Base-by-base conservation (phyloP, 2,329 filamentous ascomycete species). In the Penicillium thymicola region DNA sequence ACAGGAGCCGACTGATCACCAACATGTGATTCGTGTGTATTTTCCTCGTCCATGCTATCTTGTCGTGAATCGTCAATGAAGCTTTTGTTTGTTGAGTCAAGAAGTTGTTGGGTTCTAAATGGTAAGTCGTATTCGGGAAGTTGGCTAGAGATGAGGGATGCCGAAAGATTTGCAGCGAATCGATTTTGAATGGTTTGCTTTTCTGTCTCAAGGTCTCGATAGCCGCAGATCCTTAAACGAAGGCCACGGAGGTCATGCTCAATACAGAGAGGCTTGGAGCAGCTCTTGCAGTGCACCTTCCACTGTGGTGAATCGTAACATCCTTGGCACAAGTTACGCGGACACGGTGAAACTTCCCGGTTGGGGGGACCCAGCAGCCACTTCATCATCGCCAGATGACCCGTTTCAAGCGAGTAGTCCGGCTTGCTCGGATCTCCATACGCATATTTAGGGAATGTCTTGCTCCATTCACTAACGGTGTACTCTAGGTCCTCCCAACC, bases 221-320 rank as follows among this genome's bases (percentile, higher is more conserved):
- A 84, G 18, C 82, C 82, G 64, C 82, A 85, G 47, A 84, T 82
- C 37, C 82, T 75, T 28, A 84, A 73, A 51, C 82, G 81, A 21
- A 84, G 73, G 14, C 78, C 81, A 27, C 82, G 78, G 43, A 85
- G 78, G 61, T 85, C 82, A 66, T 85, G 82, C 62, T 84, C 82
- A 62, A 84, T 82, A 69, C 82, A 85, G 27, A 85, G 71, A 2
- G 82, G 77, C 52, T 77, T 81, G 40, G 81, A 81, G 71, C 82
- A 85, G 42, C 75, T 77, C 63, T 81, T 80, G 67, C 82, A 85
- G 38, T 80, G 77, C n/a, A 85, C 78, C 63, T 82, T 84, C 82
- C 82, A 85, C 46, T 80, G 77, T 45, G 81, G 79, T n/a, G 79
- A 81, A 30, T 79, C 76, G 60, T 83, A 82, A 66, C 82, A 85